Base-by-base conservation (phyloP, 2,329 filamentous ascomycete genomes). In the Chaetomiaceae sp. region DNA sequence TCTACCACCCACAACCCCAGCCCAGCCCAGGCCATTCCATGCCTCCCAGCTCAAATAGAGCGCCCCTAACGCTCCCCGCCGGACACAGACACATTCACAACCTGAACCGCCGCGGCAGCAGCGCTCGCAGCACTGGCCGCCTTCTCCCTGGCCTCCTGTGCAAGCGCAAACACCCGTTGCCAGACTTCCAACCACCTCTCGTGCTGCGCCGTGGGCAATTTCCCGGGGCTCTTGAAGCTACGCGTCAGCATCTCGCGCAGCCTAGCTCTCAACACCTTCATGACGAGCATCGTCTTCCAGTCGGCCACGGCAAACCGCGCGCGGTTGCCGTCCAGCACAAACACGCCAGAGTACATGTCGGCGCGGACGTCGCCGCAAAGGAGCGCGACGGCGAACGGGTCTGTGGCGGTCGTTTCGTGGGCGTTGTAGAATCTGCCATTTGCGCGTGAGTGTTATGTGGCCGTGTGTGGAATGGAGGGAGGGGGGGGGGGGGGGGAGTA, bases 341-440 rank as follows among this genome's bases (percentile, higher is more conserved):
- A 79, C 2, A 96, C 86, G 13, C 94, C 94, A 0, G 91, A 82
- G 66, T 89, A 95, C 74, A 96, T 82, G 80, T 90, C 91, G 64
- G 90, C 92, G 52, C 91, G 88, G 16, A 89, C 85, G 57, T 97
- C 92, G 32, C 91, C 94, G 54, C 90, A 94, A 48, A 96, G 78
- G 25, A 99, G 73, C 14, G 87, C 84, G 61, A 96, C 81, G 10
- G 90, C 84, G 59, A 96, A 87, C 38, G 90, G 86, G 41, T 95
- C 86, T 1, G 86, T 84, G 1, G 85, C 82, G 10, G 86, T 89
- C 2, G 89, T 95, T 66, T 95, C 90, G 61, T 96, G 91, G 0
- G 94, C 94, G 59, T 96, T 95, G 61, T 92, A 89, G 63, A 87
- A 85, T 56, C 82, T 85, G 46, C n/a, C 2, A 2, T 7, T 2